Evolutionary conservation across 768 basidiomycete genomes (phyloP).

Genomic region (Hygrophorus pudorinus): DNA sequence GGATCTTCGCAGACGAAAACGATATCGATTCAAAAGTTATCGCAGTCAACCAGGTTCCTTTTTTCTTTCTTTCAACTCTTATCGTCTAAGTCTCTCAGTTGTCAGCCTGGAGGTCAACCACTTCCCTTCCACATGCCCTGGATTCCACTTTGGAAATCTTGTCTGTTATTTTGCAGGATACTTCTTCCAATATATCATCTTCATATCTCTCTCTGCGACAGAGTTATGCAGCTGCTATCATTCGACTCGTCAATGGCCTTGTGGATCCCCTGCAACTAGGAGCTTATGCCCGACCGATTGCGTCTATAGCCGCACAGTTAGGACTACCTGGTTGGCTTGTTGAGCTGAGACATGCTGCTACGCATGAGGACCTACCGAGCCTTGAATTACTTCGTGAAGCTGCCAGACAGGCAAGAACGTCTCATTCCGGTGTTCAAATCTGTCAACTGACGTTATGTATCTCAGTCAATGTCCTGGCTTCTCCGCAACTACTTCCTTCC

Average conservation of each 20-base stretch:
- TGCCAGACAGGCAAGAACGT: slow-evolving; percentile 46
- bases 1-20: slow-evolving; percentile 61
- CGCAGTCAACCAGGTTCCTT: slow-evolving; percentile 58
- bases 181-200: slow-evolving; percentile 12
- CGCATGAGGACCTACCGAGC: slow-evolving; percentile 90
- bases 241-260: slow-evolving; percentile 87
- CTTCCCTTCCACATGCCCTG: slow-evolving; percentile 71
- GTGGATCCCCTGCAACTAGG: slow-evolving; percentile 92
- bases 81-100: slow-evolving; percentile 33
- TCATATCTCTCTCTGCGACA: slow-evolving; percentile 54
- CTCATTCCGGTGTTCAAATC: slow-evolving; percentile 3
- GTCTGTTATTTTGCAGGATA: slow-evolving; percentile 49
- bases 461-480: slow-evolving; percentile 75
- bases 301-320: slow-evolving; percentile 77
- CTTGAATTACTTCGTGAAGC: slow-evolving; percentile 72
- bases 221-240: slow-evolving; percentile 70
- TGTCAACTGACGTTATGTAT: slow-evolving; percentile 2
- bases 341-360: slow-evolving; percentile 88
- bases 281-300: slow-evolving; percentile 83
- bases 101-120: slow-evolving; percentile 70
- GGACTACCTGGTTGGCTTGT: slow-evolving; percentile 85
- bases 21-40: slow-evolving; percentile 42
- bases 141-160: slow-evolving; percentile 63
- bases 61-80: slow-evolving; percentile 1
- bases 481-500: slow-evolving; percentile 79